Base-by-base conservation (phyloP, 352 stramenopile species). In the Pythium myriotylum region DNA sequence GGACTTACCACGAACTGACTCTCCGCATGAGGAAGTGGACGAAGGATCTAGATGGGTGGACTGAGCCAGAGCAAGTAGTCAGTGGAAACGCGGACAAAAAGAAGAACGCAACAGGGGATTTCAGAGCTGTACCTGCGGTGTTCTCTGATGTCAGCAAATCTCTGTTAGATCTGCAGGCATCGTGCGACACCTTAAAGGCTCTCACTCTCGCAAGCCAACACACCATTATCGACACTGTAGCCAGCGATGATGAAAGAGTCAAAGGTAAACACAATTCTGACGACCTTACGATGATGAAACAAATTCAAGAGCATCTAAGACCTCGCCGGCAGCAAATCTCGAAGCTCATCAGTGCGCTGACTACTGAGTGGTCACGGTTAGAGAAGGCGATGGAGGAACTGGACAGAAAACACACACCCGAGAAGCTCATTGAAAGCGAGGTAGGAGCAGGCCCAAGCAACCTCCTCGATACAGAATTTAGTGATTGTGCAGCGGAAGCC, bases 111-210 rank as follows among this genome's bases (percentile, higher is more conserved):
- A 27, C 29, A 13, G 4, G 42, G 27, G 1, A 7, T 16, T 4
- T 29, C 4, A 20, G 16, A 37, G 29, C 10, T 3, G 12, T 60
- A 10, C 54, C 62, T 7, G 45, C 17, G 12, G 54, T 61, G 5
- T 19, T 70, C 13, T 33, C 26, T 20, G 14, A 37, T 4, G 24
- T 62, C 22, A 47, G 19, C 29, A 29, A 41, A 14, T 27, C 49
- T 7, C 43, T 70, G 3, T 10, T 26, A 1, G 55, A 70, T 16
- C 58, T 89, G 0, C 73, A 78, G 13, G 70, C 68, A 13, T 67
- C 63, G 13, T 79, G 77, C 22, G 79, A 89, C 56, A 91, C 81
- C 7, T 61, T 91, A 3, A 71, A 58, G 47, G 68, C 72, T n/a
- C 43, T 91, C 37, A 56, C 75, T 14, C 64, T 76, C 22, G 69